A percentile compares a stretch with the other conserved stretches of the same genome.
phyloP scores from a whole-genome alignment of 306 rosid genomes.

The Datisca glomerata region DNA sequence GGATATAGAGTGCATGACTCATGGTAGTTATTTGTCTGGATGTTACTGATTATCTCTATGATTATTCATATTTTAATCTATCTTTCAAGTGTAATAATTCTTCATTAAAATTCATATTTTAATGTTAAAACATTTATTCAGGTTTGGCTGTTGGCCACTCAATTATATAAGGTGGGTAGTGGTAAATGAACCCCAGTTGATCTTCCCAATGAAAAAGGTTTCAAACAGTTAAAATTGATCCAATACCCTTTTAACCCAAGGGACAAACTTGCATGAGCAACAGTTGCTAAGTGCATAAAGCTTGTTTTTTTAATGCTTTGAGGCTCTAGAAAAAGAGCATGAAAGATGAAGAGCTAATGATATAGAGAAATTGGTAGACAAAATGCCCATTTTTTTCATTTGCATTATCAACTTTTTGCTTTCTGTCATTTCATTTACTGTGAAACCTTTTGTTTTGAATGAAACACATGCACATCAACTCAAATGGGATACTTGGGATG shows the following conservation, averaged over 20 bases:
- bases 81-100: slow-evolving; percentile 16
- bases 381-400: slow-evolving; percentile 1
- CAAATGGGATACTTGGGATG: slow-evolving; percentile 11
- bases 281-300: neutral
- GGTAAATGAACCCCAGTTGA: slow-evolving; percentile 15
- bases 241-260: too few relatives aligned
- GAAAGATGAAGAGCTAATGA: neutral
- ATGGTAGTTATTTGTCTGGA: slow-evolving; percentile 43
- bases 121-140: slow-evolving; percentile 26
- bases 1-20: slow-evolving; percentile 35
- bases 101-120: slow-evolving; percentile 11
- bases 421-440: slow-evolving; percentile 42
- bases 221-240: too few relatives aligned
- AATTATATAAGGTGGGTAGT: slow-evolving; percentile 18
- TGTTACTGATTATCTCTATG: slow-evolving; percentile 22
- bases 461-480: slow-evolving; percentile 15
- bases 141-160: slow-evolving; percentile 70
- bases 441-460: slow-evolving; percentile 15
- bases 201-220: slow-evolving; percentile 6
- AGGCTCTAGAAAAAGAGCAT: neutral
- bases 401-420: slow-evolving; percentile 24
- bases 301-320: neutral
- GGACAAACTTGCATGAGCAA: slow-evolving; percentile 7
- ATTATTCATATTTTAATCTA: slow-evolving; percentile 16
- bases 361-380: slow-evolving; percentile 20